Evolutionary conservation across 805 yeast genomes (phyloP), one percentile per base, ranked within the genome.

Genomic region (Yarrowia yakushimensis): DNA sequence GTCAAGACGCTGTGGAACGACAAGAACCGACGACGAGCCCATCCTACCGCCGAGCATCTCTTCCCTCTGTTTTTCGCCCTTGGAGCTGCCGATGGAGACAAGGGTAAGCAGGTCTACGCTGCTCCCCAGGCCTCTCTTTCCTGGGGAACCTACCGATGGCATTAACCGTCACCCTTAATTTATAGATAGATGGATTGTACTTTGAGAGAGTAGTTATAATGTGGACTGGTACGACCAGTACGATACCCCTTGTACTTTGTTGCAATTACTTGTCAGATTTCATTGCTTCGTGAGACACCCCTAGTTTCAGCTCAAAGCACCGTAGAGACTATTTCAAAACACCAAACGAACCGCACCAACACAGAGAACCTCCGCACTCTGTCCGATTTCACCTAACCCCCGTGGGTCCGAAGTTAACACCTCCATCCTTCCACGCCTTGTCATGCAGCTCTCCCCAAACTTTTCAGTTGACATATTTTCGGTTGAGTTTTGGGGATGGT

Each of bases 31-130:
- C 25, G 63, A 11, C 68, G 72, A 33, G 86, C 93, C 0, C 96
- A 88, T 72, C 96, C 96, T 12, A 85, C 91, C 0, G 74, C 84
- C 55, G 94, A 88, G 67, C 96, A 88, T 73, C 82, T 88, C 65
- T 72, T 83, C 66, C 93, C 93, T 1, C 67, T 85, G 12, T 81
- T 84, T 33, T 89, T 83, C 42, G 84, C 84, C 2, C 83, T 86
- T 28, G 81, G 85, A 33, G 78, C 82, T 17, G 73, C 77, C 11
- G 60, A 52, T 10, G 45, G 45, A 52, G 60, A 52, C 15, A 22
- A 25, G 33, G 60, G 60, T 7, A 52, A 52, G 33, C 60, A 52
- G 45, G 45, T 52, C 3, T 52, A 52, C 18, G 42, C 60, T 27
- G 45, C 42, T 36, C 60, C 42, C 13, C 60, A 36, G 33, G 36